Percentiles rank a stretch among this genome's conserved stretches.
Conservation (phyloP, 495 filamentous ascomycete genomes). For the Articulospora tetracladia region DNA sequence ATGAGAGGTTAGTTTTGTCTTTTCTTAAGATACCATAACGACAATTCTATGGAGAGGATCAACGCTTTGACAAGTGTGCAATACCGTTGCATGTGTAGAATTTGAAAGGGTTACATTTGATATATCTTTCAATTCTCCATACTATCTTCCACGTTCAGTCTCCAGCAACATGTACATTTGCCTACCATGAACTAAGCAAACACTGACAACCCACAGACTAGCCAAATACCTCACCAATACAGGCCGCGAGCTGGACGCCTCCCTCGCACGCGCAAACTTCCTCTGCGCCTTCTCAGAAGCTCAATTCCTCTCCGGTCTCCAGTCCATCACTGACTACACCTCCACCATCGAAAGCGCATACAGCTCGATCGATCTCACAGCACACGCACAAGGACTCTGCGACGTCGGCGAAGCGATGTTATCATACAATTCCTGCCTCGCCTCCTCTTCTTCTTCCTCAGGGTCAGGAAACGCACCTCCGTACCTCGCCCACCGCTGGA, state of each 20-base stretch:
- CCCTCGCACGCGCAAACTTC: constrained; percentile 51
- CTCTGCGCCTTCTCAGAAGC: constrained; percentile 49
- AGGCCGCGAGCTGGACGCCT: constrained; percentile 44
- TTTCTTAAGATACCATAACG: too few relatives aligned
- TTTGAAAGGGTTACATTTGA: too few relatives aligned
- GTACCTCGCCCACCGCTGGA: constrained; percentile 40
- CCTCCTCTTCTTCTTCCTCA: constrained; percentile 35
- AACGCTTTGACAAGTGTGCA: background rate
- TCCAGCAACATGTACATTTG: too few relatives aligned
- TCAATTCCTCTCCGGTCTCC: constrained; percentile 36
- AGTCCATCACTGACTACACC: background rate
- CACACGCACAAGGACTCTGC: constrained; percentile 46
- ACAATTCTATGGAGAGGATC: too few relatives aligned
- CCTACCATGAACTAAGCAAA: background rate
- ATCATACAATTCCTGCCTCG: constrained; percentile 22
- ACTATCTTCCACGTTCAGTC: too few relatives aligned
- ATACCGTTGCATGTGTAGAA: too few relatives aligned
- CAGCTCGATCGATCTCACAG: constrained; percentile 39
- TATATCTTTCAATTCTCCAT: too few relatives aligned
- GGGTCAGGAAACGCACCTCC: constrained; percentile 21
- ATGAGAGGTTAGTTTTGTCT: background rate
- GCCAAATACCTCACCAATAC: constrained; percentile 41
- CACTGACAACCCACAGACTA: constrained; percentile 33
- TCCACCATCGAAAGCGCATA: constrained; percentile 10
- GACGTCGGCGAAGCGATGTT: constrained; percentile 50